Evolutionary conservation across 768 basidiomycete species (phyloP), one percentile per base, ranked within the genome.

Genomic region (Piloderma croceum): DNA sequence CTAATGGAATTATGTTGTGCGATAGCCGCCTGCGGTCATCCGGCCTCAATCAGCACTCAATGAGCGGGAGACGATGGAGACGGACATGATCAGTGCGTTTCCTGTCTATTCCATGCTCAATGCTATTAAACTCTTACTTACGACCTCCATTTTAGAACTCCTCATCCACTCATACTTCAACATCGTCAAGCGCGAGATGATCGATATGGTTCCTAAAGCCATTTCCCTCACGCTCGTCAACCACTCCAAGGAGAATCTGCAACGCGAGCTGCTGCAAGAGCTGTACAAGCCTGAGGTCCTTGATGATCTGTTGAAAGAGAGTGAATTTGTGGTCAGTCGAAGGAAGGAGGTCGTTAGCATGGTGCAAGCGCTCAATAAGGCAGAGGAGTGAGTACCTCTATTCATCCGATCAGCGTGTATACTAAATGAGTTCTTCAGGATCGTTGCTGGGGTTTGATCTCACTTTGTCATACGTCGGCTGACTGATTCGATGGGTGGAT

Each of bases 161-260:
- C 80, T 99, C 56, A 98, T 98, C 53, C 77, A 87, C 60, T 96
- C 91, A 4, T 97, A 97, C 65, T 97, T 87, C 74, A 92, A 96
- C 67, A 92, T 97, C 49, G 90, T 97, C 41, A 98, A 99, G 69
- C 84, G 93, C 43, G 94, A 97, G 65, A 91, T 98, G 88, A 98
- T 98, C 54, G 94, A 98, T 64, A 96, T 96, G 91, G 89, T 98
- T 19, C 94, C 94, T 6, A 99, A 99, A 63, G 90, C 90, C 13
- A 90, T 96, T 59, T 80, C 86, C 7, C 68, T 88, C 48, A 97
- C 90, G 12, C 79, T 98, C 24, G 94, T 99, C 36, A 85, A 81
- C 58, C 81, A 82, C 62, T 83, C 93, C 44, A 97, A 96, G 64
- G 96, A 98, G 65, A 81, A 89, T 60, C 69, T 99, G 44, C 96